These are phyloP conservation scores for Chlorella sp. DNA, from an alignment of 139 green algal genomes.

Conservation along the genomic window DNA sequence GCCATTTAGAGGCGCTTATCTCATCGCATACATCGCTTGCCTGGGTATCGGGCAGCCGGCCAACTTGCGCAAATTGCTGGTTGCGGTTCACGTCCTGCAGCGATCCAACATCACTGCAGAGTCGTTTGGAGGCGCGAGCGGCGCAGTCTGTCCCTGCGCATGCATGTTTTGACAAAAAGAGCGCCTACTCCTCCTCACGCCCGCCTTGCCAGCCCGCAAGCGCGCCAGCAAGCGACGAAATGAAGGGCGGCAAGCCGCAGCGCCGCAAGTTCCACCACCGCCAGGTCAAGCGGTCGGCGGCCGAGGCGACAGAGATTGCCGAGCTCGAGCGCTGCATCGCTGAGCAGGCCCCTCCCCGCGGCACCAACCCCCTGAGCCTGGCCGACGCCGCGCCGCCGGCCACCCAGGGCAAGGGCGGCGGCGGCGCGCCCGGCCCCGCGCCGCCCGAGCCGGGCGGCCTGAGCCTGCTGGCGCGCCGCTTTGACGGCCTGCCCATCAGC, in stretches of 20 bases:
- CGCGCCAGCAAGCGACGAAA: background rate
- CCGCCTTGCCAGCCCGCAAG: background rate
- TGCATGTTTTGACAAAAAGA: background rate
- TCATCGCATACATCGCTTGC: too few relatives aligned
- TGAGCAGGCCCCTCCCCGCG: constrained; percentile 44
- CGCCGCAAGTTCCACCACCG: constrained; percentile 17
- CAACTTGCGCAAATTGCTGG: too few relatives aligned
- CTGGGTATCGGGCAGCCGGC: too few relatives aligned
- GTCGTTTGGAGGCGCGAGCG: background rate
- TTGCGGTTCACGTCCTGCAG: background rate
- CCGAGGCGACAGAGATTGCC: constrained; percentile 46
- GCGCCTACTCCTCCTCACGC: background rate
- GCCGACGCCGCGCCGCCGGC: background rate
- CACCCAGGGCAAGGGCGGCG: background rate
- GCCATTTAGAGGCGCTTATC: too few relatives aligned
- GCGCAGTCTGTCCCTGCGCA: background rate
- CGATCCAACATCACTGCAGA: background rate
- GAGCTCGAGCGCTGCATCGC: constrained; percentile 29
- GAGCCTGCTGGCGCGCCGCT: too few relatives aligned
- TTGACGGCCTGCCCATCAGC: constrained; percentile 66
- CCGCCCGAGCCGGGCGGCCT: constrained; percentile 21
- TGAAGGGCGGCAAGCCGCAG: background rate
- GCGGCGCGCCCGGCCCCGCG: background rate
- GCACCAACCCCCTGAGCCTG: constrained; percentile 51
- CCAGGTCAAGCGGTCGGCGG: constrained; percentile 18